phyloP scores from a whole-genome alignment of 1,284 basidiomycete genomes.

The Pyrrhoderma lamaoense region DNA sequence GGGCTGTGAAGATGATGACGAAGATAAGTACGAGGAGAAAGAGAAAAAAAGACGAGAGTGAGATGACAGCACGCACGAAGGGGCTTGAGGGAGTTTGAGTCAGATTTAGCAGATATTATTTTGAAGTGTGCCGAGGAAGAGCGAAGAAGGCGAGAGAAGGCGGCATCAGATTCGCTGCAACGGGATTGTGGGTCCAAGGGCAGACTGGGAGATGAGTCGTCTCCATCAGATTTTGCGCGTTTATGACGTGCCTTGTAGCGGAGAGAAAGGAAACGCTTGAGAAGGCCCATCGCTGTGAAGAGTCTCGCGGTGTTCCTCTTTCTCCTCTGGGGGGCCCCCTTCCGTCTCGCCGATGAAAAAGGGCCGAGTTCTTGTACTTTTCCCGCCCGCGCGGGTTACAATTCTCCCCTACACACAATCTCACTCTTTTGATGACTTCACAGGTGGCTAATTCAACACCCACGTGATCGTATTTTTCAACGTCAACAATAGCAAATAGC shows the following conservation, averaged over 20 bases:
- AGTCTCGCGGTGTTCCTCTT: too few species aligned
- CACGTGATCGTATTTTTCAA: too few species aligned
- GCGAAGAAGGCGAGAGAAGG: constrained; percentile 51
- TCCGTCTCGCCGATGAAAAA: too few species aligned
- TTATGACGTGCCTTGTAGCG: constrained; percentile 54
- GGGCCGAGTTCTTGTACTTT: too few species aligned
- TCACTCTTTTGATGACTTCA: too few species aligned
- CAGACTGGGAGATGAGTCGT: background rate
- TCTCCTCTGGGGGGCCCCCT: too few species aligned
- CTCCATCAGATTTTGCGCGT: constrained; percentile 21
- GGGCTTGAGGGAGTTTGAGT: constrained; percentile 49
- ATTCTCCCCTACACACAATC: too few species aligned
- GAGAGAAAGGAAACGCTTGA: constrained; percentile 65
- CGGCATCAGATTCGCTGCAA: constrained; percentile 43
- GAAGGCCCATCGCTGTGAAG: constrained; percentile 48
- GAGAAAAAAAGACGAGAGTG: background rate
- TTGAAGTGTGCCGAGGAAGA: constrained; percentile 63
- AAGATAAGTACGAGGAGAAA: background rate
- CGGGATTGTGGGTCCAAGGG: background rate
- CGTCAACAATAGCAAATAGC: too few species aligned
- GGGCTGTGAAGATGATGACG: constrained; percentile 28
- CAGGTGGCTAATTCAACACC: too few species aligned
- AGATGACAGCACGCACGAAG: constrained; percentile 54
- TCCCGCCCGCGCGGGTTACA: too few species aligned
- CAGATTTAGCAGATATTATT: constrained; percentile 45